Conservation (phyloP, 148 eudicot species). For the Nyssa sinensis region DNA sequence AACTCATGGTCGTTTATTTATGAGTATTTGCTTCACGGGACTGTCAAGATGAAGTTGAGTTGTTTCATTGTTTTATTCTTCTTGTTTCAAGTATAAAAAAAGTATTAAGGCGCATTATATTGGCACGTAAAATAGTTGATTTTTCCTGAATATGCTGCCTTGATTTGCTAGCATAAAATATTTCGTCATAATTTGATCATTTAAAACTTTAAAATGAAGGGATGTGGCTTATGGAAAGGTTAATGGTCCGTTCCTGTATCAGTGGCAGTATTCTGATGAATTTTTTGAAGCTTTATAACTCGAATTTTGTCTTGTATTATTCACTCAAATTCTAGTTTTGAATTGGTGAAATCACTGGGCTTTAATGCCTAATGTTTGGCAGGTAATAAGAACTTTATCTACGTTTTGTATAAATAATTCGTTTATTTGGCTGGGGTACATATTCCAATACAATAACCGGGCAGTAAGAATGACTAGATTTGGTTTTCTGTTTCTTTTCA, state of each 20-base stretch:
- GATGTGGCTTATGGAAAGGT: neutral
- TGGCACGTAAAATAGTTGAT: neutral
- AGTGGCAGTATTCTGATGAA: neutral
- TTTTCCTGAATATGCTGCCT: neutral
- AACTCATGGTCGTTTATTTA: too few species aligned
- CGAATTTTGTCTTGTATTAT: neutral
- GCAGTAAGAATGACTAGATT: neutral
- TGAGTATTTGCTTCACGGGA: neutral
- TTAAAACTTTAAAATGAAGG: neutral
- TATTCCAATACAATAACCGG: neutral
- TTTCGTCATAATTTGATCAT: neutral
- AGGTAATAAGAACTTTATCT: too few species aligned
- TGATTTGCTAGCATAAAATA: neutral
- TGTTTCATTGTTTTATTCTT: too few species aligned
- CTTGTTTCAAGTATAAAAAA: too few species aligned
- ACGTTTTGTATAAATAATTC: too few species aligned
- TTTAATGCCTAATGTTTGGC: too few species aligned
- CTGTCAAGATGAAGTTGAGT: neutral
- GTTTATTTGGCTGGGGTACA: neutral
- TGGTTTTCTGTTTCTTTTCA: neutral
- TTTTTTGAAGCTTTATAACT: too few species aligned
- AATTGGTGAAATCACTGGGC: too few species aligned
- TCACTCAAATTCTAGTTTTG: too few species aligned
- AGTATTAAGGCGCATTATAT: neutral
- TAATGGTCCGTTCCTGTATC: neutral